Evolutionary conservation across 371 early-diverging fungal species (phyloP).

Genomic region (Rozella allomycis): DNA sequence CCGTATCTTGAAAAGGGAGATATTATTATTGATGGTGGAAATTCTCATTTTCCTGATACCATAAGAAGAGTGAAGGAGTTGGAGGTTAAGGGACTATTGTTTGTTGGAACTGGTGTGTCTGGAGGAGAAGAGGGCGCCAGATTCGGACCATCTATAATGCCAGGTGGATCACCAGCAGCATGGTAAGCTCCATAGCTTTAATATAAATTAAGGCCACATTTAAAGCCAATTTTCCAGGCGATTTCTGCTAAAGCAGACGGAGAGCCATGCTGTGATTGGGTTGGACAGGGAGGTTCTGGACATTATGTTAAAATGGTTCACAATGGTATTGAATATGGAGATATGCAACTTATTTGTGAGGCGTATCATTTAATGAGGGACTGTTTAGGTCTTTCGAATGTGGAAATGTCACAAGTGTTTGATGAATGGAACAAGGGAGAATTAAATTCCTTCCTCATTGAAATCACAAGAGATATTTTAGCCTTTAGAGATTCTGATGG

Average conservation of each 20-base stretch:
- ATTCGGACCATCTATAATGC: slow-evolving; percentile 95
- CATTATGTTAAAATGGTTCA: slow-evolving; percentile 99
- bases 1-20: slow-evolving; percentile 73
- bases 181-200: slow-evolving; percentile 30
- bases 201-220: slow-evolving; percentile 28
- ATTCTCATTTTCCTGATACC: slow-evolving; percentile 95
- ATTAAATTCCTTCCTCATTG: slow-evolving; percentile 89
- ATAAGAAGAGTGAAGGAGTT: slow-evolving; percentile 69
- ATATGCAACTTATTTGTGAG: slow-evolving; percentile 97
- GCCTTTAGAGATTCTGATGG: slow-evolving; percentile 73
- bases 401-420: slow-evolving; percentile 73
- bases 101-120: slow-evolving; percentile 95
- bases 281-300: slow-evolving; percentile 92
- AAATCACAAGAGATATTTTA: slow-evolving; percentile 83
- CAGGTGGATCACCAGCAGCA: slow-evolving; percentile 80
- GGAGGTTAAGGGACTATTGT: slow-evolving; percentile 68
- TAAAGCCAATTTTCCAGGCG: slow-evolving; percentile 85
- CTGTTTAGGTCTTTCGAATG: slow-evolving; percentile 47
- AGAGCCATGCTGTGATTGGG: slow-evolving; percentile 96
- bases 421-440: slow-evolving; percentile 85
- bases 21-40: slow-evolving; percentile 97
- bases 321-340: slow-evolving; percentile 99
- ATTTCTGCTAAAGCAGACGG: slow-evolving; percentile 71
- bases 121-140: slow-evolving; percentile 99
- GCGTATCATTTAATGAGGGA: slow-evolving; percentile 80